Conservation (phyloP, 2,329 filamentous ascomycete genomes). For the Microdochium bolleyi region DNA sequence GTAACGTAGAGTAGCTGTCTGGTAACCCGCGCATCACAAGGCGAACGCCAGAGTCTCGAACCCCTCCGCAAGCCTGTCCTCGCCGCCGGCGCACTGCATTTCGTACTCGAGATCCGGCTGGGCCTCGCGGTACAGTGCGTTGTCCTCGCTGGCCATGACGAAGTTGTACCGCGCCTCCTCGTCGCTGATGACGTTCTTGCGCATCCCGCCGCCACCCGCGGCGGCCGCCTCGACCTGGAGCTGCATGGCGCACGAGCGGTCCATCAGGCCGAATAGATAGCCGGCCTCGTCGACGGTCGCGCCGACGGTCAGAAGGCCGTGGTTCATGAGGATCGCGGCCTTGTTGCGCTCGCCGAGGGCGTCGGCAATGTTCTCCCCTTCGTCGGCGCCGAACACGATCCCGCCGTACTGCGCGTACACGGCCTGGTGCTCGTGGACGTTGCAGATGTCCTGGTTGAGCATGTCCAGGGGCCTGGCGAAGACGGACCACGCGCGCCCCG, state of each 20-base stretch:
- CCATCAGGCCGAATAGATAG: conserved; percentile 61
- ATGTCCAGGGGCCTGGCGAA: conserved; percentile 61
- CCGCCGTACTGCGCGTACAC: conserved; percentile 51
- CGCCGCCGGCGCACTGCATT: conserved; percentile 19
- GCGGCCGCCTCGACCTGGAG: conserved; percentile 60
- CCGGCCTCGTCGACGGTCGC: conserved; percentile 66
- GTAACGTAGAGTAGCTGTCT: too few species aligned
- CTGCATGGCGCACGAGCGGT: conserved; percentile 62
- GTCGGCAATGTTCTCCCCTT: conserved; percentile 55
- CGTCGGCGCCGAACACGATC: conserved; percentile 50
- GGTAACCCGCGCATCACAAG: too few species aligned
- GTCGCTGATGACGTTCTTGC: conserved; percentile 31
- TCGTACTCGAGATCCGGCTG: conserved; percentile 24
- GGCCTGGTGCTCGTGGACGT: conserved; percentile 56
- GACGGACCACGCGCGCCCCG: conserved; percentile 59
- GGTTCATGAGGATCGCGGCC: conserved; percentile 60
- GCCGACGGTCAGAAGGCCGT: conserved; percentile 65
- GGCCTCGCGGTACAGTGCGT: conserved; percentile 22
- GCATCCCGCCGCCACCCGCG: conserved; percentile 26
- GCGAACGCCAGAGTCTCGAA: conserved; percentile 12
- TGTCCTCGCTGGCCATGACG: conserved; percentile 22
- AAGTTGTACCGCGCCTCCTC: conserved; percentile 33
- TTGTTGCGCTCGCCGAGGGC: conserved; percentile 51
- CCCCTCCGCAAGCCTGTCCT: conserved; percentile 19
- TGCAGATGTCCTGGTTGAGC: conserved; percentile 60